Percentiles rank a stretch among this genome's conserved stretches.
Conservation (phyloP, 129 eudicot species). For the Tanacetum coccineum region DNA sequence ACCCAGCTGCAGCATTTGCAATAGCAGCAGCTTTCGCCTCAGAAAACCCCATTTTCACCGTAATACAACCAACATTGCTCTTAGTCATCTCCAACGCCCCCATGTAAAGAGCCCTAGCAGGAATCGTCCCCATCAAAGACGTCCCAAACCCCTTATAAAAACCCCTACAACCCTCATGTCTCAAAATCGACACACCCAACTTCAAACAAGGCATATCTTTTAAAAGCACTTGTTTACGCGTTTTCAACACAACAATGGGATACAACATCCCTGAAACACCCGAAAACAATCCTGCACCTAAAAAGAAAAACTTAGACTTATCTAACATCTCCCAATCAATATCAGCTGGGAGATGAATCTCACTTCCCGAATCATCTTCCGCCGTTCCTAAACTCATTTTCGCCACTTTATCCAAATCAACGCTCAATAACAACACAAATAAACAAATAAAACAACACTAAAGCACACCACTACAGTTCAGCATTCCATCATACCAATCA, state of each 20-base stretch:
- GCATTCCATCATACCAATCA: no score
- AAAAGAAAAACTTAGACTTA: constrained; percentile 74
- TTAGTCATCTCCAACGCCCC: constrained; percentile 83
- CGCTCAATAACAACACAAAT: background rate
- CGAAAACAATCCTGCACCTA: constrained; percentile 79
- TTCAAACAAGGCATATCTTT: constrained; percentile 45
- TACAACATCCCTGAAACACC: constrained; percentile 75
- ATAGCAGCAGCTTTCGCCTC: constrained; percentile 59
- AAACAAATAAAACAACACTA: constrained; percentile 1
- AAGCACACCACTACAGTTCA: background rate
- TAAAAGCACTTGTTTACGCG: constrained; percentile 63
- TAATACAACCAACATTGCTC: constrained; percentile 67
- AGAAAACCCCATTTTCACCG: constrained; percentile 56
- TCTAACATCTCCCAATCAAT: constrained; percentile 92
- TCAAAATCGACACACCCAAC: constrained; percentile 45
- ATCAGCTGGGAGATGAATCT: constrained; percentile 81
- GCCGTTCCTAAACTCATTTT: constrained; percentile 76
- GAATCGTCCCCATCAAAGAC: constrained; percentile 78
- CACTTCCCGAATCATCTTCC: constrained; percentile 60
- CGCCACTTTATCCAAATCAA: constrained; percentile 41
- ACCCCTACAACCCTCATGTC: constrained; percentile 58
- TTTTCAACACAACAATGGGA: constrained; percentile 82
- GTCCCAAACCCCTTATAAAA: constrained; percentile 86
- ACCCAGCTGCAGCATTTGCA: constrained; percentile 77
- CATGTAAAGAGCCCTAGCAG: constrained; percentile 87